Evolutionary conservation across 23 red algal species (phyloP), one percentile per base, ranked within the genome.

Genomic region (Porphyridium purpureum): DNA sequence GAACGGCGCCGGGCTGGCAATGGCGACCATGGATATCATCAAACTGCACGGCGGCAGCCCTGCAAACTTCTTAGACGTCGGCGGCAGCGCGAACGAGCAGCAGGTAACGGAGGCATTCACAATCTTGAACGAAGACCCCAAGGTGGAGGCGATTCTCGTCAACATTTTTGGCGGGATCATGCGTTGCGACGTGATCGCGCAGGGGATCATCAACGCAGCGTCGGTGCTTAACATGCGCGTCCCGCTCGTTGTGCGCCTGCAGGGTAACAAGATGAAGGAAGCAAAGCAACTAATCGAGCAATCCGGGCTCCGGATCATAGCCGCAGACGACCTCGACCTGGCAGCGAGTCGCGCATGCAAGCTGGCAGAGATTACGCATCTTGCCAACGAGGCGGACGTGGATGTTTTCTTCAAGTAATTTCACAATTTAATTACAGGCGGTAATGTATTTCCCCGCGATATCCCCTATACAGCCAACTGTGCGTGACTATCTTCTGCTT

Each of bases 81-180:
- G 90, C 28, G 90, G 90, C 17, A 75, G 90, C 47, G 90, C 90
- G 19, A 98, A 78, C 5, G 90, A 85, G 58, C 50, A 76, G 54
- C 90, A 98, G 66, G 88, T 98, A 19, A 80, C 63, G 1, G 90
- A 86, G 51, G 90, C 90, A 2, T 98, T 98, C 54, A 61, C 49
- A 2, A 86, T 98, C 66, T 63, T 86, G n/a, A 86, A 80, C 24
- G 66, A 61, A 21, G 90, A 98, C 59, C 30, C 46, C 24, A 66
- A 81, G 29, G 79, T 98, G 0, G 64, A 81, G 31, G 64, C 90
- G 49, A 98, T 86, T 36, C 57, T 98, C 7, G 80, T 98, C 11
- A 98, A 98, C 55, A 98, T 86, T 55, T 98, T 98, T 67, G 90
- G 90, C 29, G 90, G 90, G 38, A 98, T 98, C 40, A 98, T 98